Base-by-base conservation (phyloP, 129 eudicot genomes). In the Logfia minima region DNA sequence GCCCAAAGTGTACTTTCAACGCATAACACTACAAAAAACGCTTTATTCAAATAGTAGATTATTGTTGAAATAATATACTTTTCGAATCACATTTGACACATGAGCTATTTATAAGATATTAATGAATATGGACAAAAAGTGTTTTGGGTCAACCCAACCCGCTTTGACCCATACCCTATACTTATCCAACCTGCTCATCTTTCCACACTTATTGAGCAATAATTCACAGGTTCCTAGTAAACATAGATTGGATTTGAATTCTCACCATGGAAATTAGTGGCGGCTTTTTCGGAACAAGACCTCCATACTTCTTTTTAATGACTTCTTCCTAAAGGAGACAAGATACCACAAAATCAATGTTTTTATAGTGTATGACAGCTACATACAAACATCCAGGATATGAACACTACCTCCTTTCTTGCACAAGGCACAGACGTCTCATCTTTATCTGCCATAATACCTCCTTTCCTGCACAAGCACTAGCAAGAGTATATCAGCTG, bases 211-310 rank as follows among this genome's bases (percentile, higher is more conserved):
- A 53, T 16, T 11, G 0, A 28, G 39, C 37, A 64, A 13, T 63
- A 60, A 48, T 76, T 64, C 6, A 68, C n/a, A 39, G 64, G 61
- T 34, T 45, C 75, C 21, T 5, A 13, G 66, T 32, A 66, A 16
- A 28, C 16, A 29, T 64, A 29, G 34, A 68, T 21, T 29, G 14
- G 21, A 73, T 66, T 63, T 22, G 77, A 34, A 18, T 32, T 22
- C 53, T 17, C 77, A 94, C 99, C 97, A 89, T 94, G 58, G 94
- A 91, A 81, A 91, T 91, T 61, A 94, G 91, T 70, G 99, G 99
- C 53, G 90, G 89, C 82, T 87, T 91, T 87, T 91, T 94, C 22
- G 99, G 99, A 70, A 89, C 72, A 28, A 94, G 82, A 63, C 99
- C 98, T 66, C 98, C 98, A 76, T 94, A 91, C 83, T 94, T 94